phyloP scores from a whole-genome alignment of 257 asterid species.

The Handroanthus guayacan region DNA sequence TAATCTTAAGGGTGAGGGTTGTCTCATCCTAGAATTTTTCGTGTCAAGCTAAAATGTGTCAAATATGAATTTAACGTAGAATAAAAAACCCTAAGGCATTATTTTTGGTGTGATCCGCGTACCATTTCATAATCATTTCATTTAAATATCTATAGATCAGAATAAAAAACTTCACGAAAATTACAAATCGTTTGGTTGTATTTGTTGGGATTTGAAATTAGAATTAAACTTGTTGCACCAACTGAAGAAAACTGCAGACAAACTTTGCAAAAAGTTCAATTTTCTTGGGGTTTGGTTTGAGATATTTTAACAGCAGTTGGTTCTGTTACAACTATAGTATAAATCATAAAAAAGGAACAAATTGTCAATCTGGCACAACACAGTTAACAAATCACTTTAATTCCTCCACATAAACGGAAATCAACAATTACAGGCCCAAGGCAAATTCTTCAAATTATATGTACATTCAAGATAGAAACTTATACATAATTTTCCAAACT shows the following conservation, averaged over 20 bases:
- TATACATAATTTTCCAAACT: background rate
- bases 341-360: no score
- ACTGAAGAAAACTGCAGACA: background rate
- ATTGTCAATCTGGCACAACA: background rate
- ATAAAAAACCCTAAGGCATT: no score
- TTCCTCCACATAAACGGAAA: background rate
- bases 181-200: no score
- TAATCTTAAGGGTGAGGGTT: no score
- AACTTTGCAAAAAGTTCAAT: background rate
- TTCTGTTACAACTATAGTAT: background rate
- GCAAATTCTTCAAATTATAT: conserved; percentile 1
- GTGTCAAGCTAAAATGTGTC: no score
- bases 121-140: no score
- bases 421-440: background rate
- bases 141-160: no score
- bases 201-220: no score
- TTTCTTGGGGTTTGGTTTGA: background rate
- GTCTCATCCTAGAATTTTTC: no score
- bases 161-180: no score
- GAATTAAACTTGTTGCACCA: background rate
- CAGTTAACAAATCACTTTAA: background rate
- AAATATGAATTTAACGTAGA: no score
- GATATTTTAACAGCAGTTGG: background rate
- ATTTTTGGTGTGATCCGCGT: no score
- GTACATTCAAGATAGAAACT: background rate